A percentile compares a stretch with the other conserved stretches of the same genome.
These are phyloP conservation scores for Ascochyta fabae DNA, from an alignment of 2,329 filamentous ascomycete species.

Conservation along the genomic window DNA sequence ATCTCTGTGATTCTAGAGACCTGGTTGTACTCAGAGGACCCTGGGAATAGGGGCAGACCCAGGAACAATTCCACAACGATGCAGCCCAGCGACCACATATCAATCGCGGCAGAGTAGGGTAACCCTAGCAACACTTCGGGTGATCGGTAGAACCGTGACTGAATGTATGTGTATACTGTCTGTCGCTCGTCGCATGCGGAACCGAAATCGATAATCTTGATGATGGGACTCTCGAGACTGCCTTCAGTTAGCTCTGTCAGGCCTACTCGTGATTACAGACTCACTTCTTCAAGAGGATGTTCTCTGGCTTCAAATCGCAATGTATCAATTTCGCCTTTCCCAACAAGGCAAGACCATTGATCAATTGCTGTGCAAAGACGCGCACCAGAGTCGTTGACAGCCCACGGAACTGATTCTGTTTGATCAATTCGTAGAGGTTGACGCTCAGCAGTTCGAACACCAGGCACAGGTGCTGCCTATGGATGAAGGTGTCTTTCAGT, in stretches of 20 bases:
- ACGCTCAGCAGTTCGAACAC: constrained; percentile 97
- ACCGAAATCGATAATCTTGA: constrained; percentile 99
- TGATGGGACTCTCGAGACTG: constrained; percentile 93
- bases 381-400: constrained; percentile 95
- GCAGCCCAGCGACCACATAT: constrained; percentile 99
- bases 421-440: constrained; percentile 97
- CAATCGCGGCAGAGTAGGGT: constrained; percentile 96
- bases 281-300: constrained; percentile 93
- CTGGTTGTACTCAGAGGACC: constrained; percentile 98
- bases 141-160: constrained; percentile 96
- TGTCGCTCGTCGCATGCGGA: constrained; percentile 98
- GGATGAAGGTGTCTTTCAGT: constrained; percentile 97
- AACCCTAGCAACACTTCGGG: constrained; percentile 94
- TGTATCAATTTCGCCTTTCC: constrained; percentile 98
- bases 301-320: constrained; percentile 97
- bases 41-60: constrained; percentile 90
- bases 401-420: constrained; percentile 98
- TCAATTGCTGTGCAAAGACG: constrained; percentile 94
- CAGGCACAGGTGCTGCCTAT: constrained; percentile 93
- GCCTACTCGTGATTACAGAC: constrained; percentile 27
- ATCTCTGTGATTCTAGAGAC: constrained; percentile 97
- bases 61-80: constrained; percentile 98
- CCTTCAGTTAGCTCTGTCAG: constrained; percentile 18
- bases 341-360: constrained; percentile 88
- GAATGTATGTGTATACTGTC: constrained; percentile 98